Base-by-base conservation (phyloP, 2,329 filamentous ascomycete genomes). In the Trichoderma sp. region DNA sequence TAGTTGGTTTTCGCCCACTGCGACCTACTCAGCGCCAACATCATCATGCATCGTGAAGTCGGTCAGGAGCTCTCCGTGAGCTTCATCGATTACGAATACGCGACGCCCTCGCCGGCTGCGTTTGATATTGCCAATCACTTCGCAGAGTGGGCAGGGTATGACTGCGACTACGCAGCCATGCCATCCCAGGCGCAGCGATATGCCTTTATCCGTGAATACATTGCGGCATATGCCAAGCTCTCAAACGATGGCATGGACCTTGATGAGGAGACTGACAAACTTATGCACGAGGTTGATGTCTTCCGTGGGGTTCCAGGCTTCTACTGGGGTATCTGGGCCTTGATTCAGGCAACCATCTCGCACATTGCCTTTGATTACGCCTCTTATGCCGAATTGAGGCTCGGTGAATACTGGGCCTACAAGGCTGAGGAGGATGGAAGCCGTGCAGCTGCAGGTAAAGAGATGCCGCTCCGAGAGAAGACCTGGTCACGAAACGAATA, bases 71-170 rank as follows among this genome's bases (percentile, higher is more conserved):
- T 78, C 37, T 76, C 83, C 27, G 82, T 86, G 58, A 84, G 87
- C 76, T 98, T 99, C 80, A 99, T 99, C 78, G 95, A 99, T 81
- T 99, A 98, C 82, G 95, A 99, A 79, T 99, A 99, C 79, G 93
- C 94, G 15, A 95, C 93, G 5, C 94, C 95, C 2, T 94, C 94
- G 1, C 94, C 94, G 1, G 93, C 94, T 4, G 94, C 94, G 2
- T 99, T 99, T 80, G 95, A 99, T 78, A 89, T 99, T 73, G 91
- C 94, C 60, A 99, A 99, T 81, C 95, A 99, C 83, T 97, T 99
- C 77, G 93, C 95, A 57, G 95, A 99, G 81, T 99, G 95, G 94
- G 94, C 91, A 69, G 95, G 95, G 67, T 97, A 97, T 76, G 93
- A 97, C 74, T 99, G 95, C 83, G 93, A 98, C 79, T 94, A 92